phyloP scores from a whole-genome alignment of 2,329 filamentous ascomycete genomes.

The Rosellinia necatrix region DNA sequence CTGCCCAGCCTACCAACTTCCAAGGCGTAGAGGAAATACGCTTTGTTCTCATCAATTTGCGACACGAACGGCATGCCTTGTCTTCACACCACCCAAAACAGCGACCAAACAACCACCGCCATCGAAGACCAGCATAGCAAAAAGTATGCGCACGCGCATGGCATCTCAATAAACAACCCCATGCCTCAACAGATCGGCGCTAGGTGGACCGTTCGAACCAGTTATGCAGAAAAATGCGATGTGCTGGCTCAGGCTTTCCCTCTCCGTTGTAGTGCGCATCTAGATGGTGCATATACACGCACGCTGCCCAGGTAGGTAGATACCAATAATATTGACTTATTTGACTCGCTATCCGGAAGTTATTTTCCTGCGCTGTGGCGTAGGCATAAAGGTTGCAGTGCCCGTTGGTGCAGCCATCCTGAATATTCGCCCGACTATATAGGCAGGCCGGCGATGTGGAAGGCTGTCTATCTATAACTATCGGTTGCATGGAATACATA shows the following conservation, averaged over 20 bases:
- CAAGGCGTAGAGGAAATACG: not conserved
- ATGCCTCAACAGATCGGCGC: too few relatives aligned
- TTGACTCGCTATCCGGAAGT: not conserved
- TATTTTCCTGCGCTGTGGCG: not conserved
- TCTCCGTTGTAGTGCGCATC: not conserved
- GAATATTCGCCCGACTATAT: constrained; percentile 6
- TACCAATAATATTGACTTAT: constrained; percentile 11
- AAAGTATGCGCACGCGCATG: not conserved
- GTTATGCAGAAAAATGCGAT: constrained; percentile 3
- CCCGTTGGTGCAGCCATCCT: constrained; percentile 1
- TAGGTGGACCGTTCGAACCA: not conserved
- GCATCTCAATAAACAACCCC: too few relatives aligned
- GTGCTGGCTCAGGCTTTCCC: not conserved
- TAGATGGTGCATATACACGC: constrained; percentile 9
- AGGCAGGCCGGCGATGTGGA: not conserved
- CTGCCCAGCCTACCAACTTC: constrained; percentile 25
- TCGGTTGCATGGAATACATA: too few relatives aligned
- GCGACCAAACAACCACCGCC: constrained; percentile 14
- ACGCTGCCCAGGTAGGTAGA: not conserved
- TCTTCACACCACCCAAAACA: constrained; percentile 1
- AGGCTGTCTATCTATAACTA: constrained; percentile 9
- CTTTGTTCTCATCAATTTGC: constrained; percentile 23
- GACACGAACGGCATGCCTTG: constrained; percentile 7
- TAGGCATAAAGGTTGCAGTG: not conserved
- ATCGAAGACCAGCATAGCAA: constrained; percentile 1